phyloP scores from a whole-genome alignment of 305 asterid species.

The Fraxinus albicans region DNA sequence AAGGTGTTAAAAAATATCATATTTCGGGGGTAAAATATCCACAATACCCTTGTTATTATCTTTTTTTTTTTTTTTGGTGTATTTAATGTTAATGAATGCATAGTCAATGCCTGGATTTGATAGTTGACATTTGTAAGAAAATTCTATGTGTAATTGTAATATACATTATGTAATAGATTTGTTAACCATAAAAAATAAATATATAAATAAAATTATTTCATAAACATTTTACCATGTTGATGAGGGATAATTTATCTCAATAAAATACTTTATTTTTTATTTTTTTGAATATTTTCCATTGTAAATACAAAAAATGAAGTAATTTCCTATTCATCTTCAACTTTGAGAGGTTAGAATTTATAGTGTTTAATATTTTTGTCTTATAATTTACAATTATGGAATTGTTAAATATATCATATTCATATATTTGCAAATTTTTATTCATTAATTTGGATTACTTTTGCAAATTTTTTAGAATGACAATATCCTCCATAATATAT shows the following conservation, averaged over 20 bases:
- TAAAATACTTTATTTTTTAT: no score
- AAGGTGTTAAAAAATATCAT: no score
- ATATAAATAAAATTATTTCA: neutral
- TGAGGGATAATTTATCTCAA: no score
- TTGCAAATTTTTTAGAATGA: neutral
- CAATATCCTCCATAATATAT: neutral
- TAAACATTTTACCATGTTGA: neutral
- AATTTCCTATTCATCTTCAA: neutral
- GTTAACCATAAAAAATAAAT: neutral
- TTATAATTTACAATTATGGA: neutral
- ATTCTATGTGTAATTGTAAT: neutral
- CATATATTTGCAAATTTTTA: neutral
- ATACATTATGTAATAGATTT: neutral
- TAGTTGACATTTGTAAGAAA: neutral
- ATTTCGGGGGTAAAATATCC: neutral
- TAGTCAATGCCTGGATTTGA: no score
- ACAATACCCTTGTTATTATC: neutral
- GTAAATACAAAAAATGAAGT: neutral
- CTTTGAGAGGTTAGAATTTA: no score
- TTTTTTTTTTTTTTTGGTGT: neutral
- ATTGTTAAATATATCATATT: neutral
- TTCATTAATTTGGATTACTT: neutral
- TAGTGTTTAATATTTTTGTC: no score
- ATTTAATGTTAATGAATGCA: no score
- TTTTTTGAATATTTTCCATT: neutral